These are phyloP conservation scores for Epichloe typhina DNA, from an alignment of 2,329 filamentous ascomycete genomes.

Conservation along the genomic window DNA sequence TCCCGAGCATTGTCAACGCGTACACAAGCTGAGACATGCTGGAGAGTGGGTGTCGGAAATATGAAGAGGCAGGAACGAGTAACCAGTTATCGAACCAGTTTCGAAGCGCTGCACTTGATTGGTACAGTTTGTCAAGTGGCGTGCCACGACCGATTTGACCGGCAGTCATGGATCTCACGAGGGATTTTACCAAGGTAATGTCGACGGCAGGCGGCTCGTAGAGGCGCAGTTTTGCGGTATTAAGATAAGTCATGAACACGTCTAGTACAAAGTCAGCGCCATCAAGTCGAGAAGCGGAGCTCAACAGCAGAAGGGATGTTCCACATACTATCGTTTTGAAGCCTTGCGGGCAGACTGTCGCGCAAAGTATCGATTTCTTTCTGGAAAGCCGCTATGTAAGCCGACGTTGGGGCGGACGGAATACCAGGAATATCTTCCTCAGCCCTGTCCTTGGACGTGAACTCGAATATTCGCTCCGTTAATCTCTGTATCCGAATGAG, in stretches of 20 bases:
- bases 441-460: conserved; percentile 22
- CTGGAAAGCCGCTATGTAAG: conserved; percentile 33
- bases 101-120: conserved; percentile 32
- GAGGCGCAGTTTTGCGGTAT: conserved; percentile 28
- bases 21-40: conserved; percentile 34
- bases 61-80: conserved; percentile 26
- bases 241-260: conserved; percentile 17
- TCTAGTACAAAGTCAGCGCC: neutral
- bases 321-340: conserved; percentile 27
- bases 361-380: conserved; percentile 30
- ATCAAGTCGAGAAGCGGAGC: too few relatives aligned
- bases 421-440: conserved; percentile 22
- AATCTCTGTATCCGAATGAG: conserved; percentile 37
- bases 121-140: conserved; percentile 36
- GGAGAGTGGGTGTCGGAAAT: conserved; percentile 33
- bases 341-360: conserved; percentile 19
- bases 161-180: conserved; percentile 29
- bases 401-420: conserved; percentile 27
- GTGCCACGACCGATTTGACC: conserved; percentile 24
- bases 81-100: conserved; percentile 37
- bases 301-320: neutral
- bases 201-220: conserved; percentile 35
- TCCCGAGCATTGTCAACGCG: conserved; percentile 34
- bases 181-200: conserved; percentile 24
- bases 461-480: conserved; percentile 33